These are phyloP conservation scores for Mucor plumbeus DNA, from an alignment of 371 early-diverging fungal genomes.

Conservation along the genomic window DNA sequence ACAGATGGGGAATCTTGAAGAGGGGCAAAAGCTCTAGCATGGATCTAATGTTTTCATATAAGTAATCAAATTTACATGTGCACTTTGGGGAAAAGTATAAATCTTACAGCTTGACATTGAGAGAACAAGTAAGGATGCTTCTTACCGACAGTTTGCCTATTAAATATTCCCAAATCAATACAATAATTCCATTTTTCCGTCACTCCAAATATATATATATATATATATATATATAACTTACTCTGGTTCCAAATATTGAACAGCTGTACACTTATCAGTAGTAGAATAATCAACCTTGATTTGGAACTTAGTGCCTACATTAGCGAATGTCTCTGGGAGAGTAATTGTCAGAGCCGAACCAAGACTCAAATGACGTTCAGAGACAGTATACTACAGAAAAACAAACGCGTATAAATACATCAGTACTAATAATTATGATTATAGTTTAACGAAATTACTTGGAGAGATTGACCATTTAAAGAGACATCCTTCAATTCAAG, in stretches of 20 bases:
- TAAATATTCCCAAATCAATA: neutral
- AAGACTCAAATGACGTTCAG: constrained; percentile 64
- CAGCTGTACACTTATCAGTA: constrained; percentile 81
- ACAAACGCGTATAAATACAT: neutral
- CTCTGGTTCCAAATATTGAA: constrained; percentile 91
- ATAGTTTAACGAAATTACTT: constrained; percentile 40
- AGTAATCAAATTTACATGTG: neutral
- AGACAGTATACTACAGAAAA: constrained; percentile 56
- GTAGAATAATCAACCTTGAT: constrained; percentile 81
- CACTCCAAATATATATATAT: neutral
- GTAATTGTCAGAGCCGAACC: constrained; percentile 80
- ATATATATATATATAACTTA: constrained; percentile 47
- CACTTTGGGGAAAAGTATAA: too few relatives aligned
- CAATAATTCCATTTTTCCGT: neutral
- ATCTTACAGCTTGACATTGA: constrained; percentile 86
- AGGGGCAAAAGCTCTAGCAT: constrained; percentile 92
- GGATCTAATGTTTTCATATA: constrained; percentile 60
- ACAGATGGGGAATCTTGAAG: constrained; percentile 94
- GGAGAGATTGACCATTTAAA: constrained; percentile 40
- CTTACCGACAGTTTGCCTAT: constrained; percentile 92
- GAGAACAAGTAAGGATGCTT: constrained; percentile 94
- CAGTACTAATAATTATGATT: too few relatives aligned
- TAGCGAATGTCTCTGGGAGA: constrained; percentile 51
- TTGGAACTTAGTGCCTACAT: constrained; percentile 50
- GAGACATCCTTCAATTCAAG: constrained; percentile 63